Evolutionary conservation across 1,284 basidiomycete species (phyloP), one percentile per base, ranked within the genome.

Genomic region (Trichosporon asahii): DNA sequence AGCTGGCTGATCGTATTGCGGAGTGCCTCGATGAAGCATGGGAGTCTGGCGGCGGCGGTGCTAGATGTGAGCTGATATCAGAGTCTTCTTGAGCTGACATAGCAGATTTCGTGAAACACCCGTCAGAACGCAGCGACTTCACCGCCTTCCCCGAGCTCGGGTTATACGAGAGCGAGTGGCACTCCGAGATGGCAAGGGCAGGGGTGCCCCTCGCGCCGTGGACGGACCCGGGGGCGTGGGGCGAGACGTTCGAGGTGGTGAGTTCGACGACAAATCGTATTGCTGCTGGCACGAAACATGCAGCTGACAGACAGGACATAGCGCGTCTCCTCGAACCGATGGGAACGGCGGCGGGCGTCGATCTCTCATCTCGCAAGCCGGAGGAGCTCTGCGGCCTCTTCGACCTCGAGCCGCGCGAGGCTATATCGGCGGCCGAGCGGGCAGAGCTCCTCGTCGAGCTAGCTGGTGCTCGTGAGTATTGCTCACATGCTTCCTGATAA

Each of bases 41-140:
- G 57, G 27, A 61, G 23, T 18, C 15, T 5, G 29, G 57, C 15
- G 57, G 57, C 14, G 57, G 57, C 2, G 57, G 57, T 9, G 57
- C 57, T 2, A 61, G n/a, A 31, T 61, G 57, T 61, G 29, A 31
- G 57, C 27, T 31, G 2, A 5, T 18, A 6, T 14, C 2, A 15
- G 1, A 1, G 29, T n/a, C 15, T 11, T 8, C 8, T 18, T 5
- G 31, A 61, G 57, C 27, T 61, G 57, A 61, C 29, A n/a, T 7
- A n/a, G 15, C 57, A 61, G 57, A 61, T 31, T 61, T 61, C 29
- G 57, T 61, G 27, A 61, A 61, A 8, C 57, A 61, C 15, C 57
- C 57, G 1, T 61, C 57, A n/a, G 57, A 61, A 18, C 27, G 57
- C 5, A 31, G 27, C 18, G 57, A 61, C 57, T n/a, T 61, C 18